These are phyloP conservation scores for Apostasia shenzhenica DNA, from an alignment of 106 monocot species.

Conservation along the genomic window DNA sequence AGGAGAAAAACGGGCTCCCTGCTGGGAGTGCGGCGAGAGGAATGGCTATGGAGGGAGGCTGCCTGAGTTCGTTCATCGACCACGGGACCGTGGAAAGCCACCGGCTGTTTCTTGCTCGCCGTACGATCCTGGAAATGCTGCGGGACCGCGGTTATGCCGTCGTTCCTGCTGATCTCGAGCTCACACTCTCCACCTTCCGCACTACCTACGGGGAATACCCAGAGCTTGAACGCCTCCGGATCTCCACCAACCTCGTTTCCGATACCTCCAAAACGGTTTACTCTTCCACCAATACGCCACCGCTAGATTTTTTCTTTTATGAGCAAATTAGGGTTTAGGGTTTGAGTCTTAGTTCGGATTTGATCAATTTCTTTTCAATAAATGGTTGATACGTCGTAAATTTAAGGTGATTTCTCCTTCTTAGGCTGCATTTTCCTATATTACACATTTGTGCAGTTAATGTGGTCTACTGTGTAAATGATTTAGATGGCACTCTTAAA, in stretches of 20 bases:
- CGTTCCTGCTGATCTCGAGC: slow-evolving; percentile 7
- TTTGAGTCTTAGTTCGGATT: not conserved
- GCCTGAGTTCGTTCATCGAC: slow-evolving; percentile 56
- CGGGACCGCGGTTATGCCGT: slow-evolving; percentile 75
- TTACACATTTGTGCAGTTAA: no score
- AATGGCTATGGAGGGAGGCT: slow-evolving; percentile 11
- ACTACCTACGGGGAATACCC: not conserved
- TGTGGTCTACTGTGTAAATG: no score
- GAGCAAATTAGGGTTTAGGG: not conserved
- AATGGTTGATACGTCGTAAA: not conserved
- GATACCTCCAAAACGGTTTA: slow-evolving; percentile 16
- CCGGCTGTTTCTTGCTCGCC: slow-evolving; percentile 63
- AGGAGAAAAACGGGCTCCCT: no score
- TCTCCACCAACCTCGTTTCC: slow-evolving; percentile 4
- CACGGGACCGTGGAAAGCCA: slow-evolving; percentile 67
- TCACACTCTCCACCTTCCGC: slow-evolving; percentile 7
- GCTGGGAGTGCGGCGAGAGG: no score
- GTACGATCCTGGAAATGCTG: slow-evolving; percentile 85
- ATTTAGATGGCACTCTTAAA: no score
- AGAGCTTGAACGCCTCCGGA: slow-evolving; percentile 11
- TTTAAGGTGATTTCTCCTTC: no score
- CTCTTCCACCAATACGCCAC: no score
- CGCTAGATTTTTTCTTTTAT: not conserved
- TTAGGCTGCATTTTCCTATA: no score
- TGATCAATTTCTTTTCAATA: not conserved